A percentile compares a stretch with the other conserved stretches of the same genome.
These are phyloP conservation scores for Linum trigynum DNA, from an alignment of 345 rosid genomes.

Conservation along the genomic window DNA sequence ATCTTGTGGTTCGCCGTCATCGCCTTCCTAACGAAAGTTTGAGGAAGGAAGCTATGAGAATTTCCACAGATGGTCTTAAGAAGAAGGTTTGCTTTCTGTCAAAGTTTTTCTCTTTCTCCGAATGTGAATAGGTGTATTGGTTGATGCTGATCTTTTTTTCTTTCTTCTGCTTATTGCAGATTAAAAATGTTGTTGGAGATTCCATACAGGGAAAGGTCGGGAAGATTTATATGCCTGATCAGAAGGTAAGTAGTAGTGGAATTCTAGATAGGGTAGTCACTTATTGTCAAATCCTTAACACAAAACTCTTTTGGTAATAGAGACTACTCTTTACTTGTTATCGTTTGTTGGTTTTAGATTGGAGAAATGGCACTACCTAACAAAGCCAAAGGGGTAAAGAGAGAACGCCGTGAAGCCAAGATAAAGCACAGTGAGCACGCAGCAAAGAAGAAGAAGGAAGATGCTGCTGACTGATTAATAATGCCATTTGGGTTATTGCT, in stretches of 20 bases:
- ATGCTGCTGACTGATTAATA: too few relatives aligned
- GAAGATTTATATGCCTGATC: constrained; percentile 84
- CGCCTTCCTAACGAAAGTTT: constrained; percentile 75
- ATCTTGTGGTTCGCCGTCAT: constrained; percentile 79
- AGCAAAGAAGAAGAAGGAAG: constrained; percentile 56
- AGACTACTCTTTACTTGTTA: neutral
- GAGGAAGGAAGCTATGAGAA: constrained; percentile 77
- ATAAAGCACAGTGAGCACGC: constrained; percentile 30
- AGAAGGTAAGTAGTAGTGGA: constrained; percentile 44
- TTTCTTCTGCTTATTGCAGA: constrained; percentile 28
- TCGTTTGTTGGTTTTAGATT: constrained; percentile 26
- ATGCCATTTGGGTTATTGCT: too few relatives aligned
- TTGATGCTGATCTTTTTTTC: constrained; percentile 1
- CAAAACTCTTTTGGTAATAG: too few relatives aligned
- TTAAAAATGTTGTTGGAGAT: constrained; percentile 64
- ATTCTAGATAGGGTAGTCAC: too few relatives aligned
- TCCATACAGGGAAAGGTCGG: constrained; percentile 54
- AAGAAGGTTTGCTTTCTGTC: constrained; percentile 52
- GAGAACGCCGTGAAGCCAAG: constrained; percentile 85
- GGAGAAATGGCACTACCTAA: constrained; percentile 46
- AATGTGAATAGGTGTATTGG: neutral
- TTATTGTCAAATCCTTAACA: too few relatives aligned
- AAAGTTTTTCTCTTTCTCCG: too few relatives aligned
- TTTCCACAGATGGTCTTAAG: constrained; percentile 58
- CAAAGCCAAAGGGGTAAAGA: constrained; percentile 81